phyloP scores from a whole-genome alignment of 2,329 filamentous ascomycete species.

The Sclerotinia spermophila region DNA sequence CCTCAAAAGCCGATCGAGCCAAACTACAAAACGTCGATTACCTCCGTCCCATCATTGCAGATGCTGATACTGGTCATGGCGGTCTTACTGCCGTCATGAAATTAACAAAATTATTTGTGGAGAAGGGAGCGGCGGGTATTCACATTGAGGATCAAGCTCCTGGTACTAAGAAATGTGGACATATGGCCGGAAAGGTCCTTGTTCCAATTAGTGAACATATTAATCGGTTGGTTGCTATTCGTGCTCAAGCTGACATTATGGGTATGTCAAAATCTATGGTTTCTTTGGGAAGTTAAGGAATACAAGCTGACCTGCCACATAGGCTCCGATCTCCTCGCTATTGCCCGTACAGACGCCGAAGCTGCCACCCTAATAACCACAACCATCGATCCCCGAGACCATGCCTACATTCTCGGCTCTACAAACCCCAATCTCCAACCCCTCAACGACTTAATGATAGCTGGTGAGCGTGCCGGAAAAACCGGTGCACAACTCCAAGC shows the following conservation, averaged over 20 bases:
- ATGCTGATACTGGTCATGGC: conserved; percentile 95
- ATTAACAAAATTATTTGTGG: conserved; percentile 94
- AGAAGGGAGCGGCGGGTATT: conserved; percentile 94
- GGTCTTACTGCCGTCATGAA: conserved; percentile 99
- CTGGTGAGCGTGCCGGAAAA: conserved; percentile 80
- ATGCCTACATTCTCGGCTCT: conserved; percentile 84
- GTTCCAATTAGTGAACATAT: conserved; percentile 98
- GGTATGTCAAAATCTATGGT: conserved; percentile 45
- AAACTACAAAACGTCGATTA: conserved; percentile 83
- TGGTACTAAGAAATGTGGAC: conserved; percentile 98
- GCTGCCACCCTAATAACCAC: conserved; percentile 95
- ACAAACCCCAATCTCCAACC: conserved; percentile 84
- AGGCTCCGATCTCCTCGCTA: conserved; percentile 80
- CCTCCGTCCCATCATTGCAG: conserved; percentile 90
- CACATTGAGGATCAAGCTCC: conserved; percentile 99
- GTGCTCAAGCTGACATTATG: conserved; percentile 98
- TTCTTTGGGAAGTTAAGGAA: neutral
- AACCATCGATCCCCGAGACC: conserved; percentile 93
- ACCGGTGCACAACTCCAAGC: conserved; percentile 75
- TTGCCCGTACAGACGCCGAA: conserved; percentile 95
- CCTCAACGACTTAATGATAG: conserved; percentile 85
- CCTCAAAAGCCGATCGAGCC: conserved; percentile 65
- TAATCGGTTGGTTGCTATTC: conserved; percentile 93
- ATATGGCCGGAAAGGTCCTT: conserved; percentile 98
- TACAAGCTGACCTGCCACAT: neutral